Conservation (phyloP, 2,329 filamentous ascomycete species). For the Alternaria alternata region DNA sequence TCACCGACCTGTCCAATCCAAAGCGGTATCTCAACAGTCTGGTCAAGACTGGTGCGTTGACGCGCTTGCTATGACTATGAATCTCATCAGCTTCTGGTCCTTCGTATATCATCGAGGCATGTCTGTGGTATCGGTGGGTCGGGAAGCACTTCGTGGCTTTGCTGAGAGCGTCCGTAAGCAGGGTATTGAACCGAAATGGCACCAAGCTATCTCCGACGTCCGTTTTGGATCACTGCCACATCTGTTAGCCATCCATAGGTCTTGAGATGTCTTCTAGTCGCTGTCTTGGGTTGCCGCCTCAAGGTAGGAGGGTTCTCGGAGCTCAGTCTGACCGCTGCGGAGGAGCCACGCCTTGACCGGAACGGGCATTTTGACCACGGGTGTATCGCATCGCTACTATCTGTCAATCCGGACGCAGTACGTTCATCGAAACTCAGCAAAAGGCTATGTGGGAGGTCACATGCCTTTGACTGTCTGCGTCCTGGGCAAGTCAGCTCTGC, state of each 20-base stretch:
- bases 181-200: not conserved
- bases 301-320: not conserved
- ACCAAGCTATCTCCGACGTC: not conserved
- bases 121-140: not conserved
- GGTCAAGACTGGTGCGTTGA: not conserved
- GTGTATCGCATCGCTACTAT: not conserved
- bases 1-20: not conserved
- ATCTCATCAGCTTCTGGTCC: not conserved
- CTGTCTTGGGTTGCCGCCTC: not conserved
- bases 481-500: not conserved
- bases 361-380: too few relatives aligned
- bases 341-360: not conserved
- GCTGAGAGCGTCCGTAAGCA: not conserved
- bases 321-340: not conserved
- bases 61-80: not conserved
- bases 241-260: not conserved
- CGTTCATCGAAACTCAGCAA: not conserved
- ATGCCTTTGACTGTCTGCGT: not conserved
- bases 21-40: not conserved
- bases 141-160: not conserved
- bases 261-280: rapidly evolving
- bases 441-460: not conserved
- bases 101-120: not conserved
- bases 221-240: not conserved
- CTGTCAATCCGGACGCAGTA: too few relatives aligned